Conservation (phyloP, 768 basidiomycete species). For the Lyophyllum atratum region DNA sequence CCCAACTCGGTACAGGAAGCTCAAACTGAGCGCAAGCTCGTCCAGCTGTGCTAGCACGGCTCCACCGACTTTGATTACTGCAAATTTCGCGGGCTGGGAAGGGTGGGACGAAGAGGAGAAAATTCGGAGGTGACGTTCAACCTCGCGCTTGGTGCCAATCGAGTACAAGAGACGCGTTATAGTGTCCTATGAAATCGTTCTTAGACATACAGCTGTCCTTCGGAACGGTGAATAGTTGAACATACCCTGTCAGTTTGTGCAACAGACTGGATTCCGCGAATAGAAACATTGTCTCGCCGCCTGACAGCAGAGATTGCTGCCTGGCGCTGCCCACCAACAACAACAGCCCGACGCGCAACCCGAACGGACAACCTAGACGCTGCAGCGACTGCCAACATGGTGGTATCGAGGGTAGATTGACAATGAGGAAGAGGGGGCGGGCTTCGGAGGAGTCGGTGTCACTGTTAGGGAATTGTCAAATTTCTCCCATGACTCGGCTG, state of each 20-base stretch:
- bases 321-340: conserved; percentile 52
- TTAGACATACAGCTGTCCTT: not conserved
- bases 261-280: conserved; percentile 56
- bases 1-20: conserved; percentile 95
- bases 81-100: conserved; percentile 90
- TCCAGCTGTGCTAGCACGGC: conserved; percentile 92
- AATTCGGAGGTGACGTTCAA: conserved; percentile 97
- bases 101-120: conserved; percentile 93
- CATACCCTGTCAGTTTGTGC: conserved; percentile 77
- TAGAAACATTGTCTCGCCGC: conserved; percentile 32
- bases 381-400: conserved; percentile 38
- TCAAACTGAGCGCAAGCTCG: conserved; percentile 91
- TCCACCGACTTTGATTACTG: conserved; percentile 97
- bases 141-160: conserved; percentile 95
- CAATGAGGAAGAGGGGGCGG: conserved; percentile 16
- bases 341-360: conserved; percentile 45
- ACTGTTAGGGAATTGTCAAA: conserved; percentile 20
- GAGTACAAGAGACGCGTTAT: conserved; percentile 97
- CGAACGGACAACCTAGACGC: conserved; percentile 36
- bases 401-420: conserved; percentile 9
- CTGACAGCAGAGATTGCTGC: conserved; percentile 43
- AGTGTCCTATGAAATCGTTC: conserved; percentile 67
- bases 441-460: conserved; percentile 10
- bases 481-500: conserved; percentile 23
- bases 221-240: conserved; percentile 13